A percentile compares a stretch with the other conserved stretches of the same genome.
Evolutionary conservation across 306 rosid species (phyloP).

Genomic region (Oxytropis ochrocephala): DNA sequence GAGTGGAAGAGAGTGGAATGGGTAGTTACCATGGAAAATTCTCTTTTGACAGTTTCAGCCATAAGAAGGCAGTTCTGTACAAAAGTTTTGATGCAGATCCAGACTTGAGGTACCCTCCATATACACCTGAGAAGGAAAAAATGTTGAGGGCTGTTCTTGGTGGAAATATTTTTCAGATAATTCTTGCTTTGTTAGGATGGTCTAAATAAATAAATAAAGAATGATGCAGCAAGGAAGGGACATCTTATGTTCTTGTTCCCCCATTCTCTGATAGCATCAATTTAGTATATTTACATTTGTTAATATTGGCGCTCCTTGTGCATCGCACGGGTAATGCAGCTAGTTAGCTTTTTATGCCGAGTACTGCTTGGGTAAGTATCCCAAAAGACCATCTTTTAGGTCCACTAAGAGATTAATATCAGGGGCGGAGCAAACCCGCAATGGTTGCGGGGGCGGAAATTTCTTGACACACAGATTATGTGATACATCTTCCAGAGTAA

Average conservation of each 20-base stretch:
- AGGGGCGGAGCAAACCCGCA: too few relatives aligned
- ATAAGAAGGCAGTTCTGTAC: constrained; percentile 65
- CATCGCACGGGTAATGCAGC: too few relatives aligned
- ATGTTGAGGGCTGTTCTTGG: constrained; percentile 46
- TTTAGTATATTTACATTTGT: too few relatives aligned
- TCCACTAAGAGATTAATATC: too few relatives aligned
- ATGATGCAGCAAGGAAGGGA: background rate
- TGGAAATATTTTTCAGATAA: constrained; percentile 36
- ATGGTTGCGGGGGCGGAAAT: too few relatives aligned
- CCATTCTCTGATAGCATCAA: background rate
- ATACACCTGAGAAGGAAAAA: constrained; percentile 51
- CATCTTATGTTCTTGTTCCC: background rate
- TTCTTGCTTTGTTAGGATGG: constrained; percentile 50
- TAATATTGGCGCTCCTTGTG: too few relatives aligned
- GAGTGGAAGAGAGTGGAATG: constrained; percentile 91
- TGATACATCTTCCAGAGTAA: too few relatives aligned
- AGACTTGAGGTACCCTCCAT: constrained; percentile 63
- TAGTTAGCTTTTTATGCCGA: too few relatives aligned
- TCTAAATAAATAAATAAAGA: constrained; percentile 19
- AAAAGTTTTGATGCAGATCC: constrained; percentile 61
- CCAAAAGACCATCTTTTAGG: too few relatives aligned
- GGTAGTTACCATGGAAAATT: constrained; percentile 77
- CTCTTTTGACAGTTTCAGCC: constrained; percentile 79
- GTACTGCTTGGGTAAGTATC: too few relatives aligned
- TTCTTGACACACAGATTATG: too few relatives aligned